phyloP scores from a whole-genome alignment of 495 filamentous ascomycete species.

The Penicillium taxi region DNA sequence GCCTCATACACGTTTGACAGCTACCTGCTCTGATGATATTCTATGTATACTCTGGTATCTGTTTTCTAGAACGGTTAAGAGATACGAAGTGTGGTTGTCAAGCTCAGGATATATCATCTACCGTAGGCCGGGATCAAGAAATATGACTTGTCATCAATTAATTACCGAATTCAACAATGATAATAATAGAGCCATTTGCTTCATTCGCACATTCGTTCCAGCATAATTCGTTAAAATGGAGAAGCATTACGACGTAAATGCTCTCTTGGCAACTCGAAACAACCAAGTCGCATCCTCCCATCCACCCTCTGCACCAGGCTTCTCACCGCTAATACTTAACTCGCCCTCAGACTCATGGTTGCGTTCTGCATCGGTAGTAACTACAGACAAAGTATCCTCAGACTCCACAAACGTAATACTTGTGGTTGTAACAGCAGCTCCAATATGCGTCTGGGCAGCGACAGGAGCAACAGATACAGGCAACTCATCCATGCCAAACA shows the following conservation, averaged over 20 bases:
- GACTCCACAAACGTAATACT: constrained; percentile 27
- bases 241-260: constrained; percentile 39
- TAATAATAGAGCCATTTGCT: neutral
- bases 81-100: neutral
- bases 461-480: constrained; percentile 12
- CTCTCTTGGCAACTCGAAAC: constrained; percentile 64
- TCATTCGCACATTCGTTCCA: constrained; percentile 1
- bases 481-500: constrained; percentile 66
- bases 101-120: neutral
- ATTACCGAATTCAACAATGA: neutral
- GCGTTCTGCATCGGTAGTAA: constrained; percentile 18
- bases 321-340: constrained; percentile 26
- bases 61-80: neutral
- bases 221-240: neutral
- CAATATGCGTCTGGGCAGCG: constrained; percentile 21
- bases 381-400: constrained; percentile 9
- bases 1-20: neutral
- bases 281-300: constrained; percentile 88
- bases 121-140: neutral
- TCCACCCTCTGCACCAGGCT: constrained; percentile 44
- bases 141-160: constrained; percentile 1
- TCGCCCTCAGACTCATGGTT: constrained; percentile 21
- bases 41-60: neutral
- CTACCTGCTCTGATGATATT: neutral
- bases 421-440: constrained; percentile 45